Conservation (phyloP, 2,329 filamentous ascomycete genomes). For the Oidium heveae region DNA sequence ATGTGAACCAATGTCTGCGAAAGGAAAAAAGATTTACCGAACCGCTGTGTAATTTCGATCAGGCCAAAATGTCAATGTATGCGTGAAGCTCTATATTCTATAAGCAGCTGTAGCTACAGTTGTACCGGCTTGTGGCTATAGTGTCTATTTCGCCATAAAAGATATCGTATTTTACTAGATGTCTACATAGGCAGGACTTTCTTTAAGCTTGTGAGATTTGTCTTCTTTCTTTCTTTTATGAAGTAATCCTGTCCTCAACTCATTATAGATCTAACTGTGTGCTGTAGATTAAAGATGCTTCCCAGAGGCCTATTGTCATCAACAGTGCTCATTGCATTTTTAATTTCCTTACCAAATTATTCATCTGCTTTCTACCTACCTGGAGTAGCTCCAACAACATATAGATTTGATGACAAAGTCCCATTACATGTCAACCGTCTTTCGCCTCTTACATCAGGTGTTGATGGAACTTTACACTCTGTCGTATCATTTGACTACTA, state of each 20-base stretch:
- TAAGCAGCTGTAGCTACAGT: too few species aligned
- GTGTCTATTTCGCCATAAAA: too few species aligned
- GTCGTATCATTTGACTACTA: conserved; percentile 96
- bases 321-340: conserved; percentile 23
- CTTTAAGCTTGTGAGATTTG: too few species aligned
- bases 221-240: not conserved
- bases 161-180: too few species aligned
- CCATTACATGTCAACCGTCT: conserved; percentile 84
- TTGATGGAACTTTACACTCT: conserved; percentile 66
- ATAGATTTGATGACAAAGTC: conserved; percentile 54
- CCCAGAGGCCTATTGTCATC: conserved; percentile 13
- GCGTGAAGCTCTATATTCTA: too few species aligned
- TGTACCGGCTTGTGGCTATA: too few species aligned
- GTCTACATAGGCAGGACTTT: too few species aligned
- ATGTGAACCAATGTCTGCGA: too few species aligned
- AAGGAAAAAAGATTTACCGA: too few species aligned
- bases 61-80: too few species aligned
- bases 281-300: conserved; percentile 10
- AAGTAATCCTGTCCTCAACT: not conserved
- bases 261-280: not conserved
- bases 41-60: too few species aligned
- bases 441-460: conserved; percentile 53
- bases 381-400: conserved; percentile 82
- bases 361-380: conserved; percentile 77
- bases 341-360: conserved; percentile 25